Evolutionary conservation across 129 eudicot genomes (phyloP).

Genomic region (Artemisia argyi): DNA sequence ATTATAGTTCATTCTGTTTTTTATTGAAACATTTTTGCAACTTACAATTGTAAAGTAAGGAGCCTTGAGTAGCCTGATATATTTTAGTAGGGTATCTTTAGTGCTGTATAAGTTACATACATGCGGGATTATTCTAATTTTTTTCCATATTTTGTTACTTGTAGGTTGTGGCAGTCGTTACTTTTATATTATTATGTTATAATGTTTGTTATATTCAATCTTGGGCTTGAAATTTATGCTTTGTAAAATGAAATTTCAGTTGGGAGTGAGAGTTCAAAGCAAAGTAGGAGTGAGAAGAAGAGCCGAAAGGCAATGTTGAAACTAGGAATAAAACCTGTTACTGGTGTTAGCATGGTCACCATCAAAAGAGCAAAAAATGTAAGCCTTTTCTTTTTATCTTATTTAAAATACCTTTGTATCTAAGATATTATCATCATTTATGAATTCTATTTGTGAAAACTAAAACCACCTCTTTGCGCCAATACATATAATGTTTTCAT

Average conservation of each 20-base stretch:
- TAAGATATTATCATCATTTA: too few species aligned
- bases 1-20: too few species aligned
- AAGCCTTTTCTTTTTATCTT: neutral
- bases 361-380: slow-evolving; percentile 90
- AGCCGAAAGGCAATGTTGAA: slow-evolving; percentile 37
- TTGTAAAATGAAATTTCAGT: neutral
- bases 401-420: too few species aligned
- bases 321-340: slow-evolving; percentile 80
- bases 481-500: slow-evolving; percentile 66
- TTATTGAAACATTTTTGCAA: too few species aligned
- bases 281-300: too few species aligned
- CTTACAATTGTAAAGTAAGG: too few species aligned
- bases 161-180: neutral
- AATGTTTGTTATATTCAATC: neutral
- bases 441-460: neutral
- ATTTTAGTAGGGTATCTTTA: too few species aligned
- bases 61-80: too few species aligned
- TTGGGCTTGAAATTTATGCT: neutral
- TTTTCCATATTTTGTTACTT: too few species aligned
- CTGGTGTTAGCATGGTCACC: slow-evolving; percentile 84
- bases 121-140: too few species aligned
- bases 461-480: neutral
- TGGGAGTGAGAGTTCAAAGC: too few species aligned
- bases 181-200: neutral
- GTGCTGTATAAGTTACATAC: too few species aligned